These are phyloP conservation scores for Boletales sp. DNA, from an alignment of 768 basidiomycete genomes.

Conservation along the genomic window DNA sequence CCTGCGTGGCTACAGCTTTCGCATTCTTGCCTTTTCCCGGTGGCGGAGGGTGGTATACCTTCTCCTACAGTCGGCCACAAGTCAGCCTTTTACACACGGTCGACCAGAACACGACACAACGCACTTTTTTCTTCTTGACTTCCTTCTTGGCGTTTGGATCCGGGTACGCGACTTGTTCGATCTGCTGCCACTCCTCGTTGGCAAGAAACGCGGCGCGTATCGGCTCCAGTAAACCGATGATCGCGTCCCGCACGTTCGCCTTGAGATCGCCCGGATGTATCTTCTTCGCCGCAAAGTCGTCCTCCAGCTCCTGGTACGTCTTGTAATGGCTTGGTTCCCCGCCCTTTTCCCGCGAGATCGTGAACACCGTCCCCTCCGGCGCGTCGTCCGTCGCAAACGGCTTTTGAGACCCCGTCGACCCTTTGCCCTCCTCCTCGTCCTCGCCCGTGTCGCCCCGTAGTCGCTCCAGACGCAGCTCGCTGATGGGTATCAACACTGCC, in stretches of 20 bases:
- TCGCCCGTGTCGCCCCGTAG: slow-evolving; percentile 40
- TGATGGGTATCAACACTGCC: slow-evolving; percentile 87
- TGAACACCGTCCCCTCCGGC: slow-evolving; percentile 79
- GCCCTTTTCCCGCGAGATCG: slow-evolving; percentile 72
- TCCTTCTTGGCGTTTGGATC: slow-evolving; percentile 60
- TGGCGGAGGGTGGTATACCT: slow-evolving; percentile 81
- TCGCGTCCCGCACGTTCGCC: slow-evolving; percentile 64
- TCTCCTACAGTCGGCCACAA: slow-evolving; percentile 44
- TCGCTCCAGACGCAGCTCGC: slow-evolving; percentile 65
- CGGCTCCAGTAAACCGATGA: slow-evolving; percentile 74
- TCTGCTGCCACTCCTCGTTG: slow-evolving; percentile 75
- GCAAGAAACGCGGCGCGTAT: slow-evolving; percentile 74
- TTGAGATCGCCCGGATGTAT: slow-evolving; percentile 93
- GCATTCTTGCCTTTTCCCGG: slow-evolving; percentile 70
- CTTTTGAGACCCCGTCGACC: slow-evolving; percentile 47
- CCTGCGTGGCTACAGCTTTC: slow-evolving; percentile 3
- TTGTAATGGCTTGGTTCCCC: slow-evolving; percentile 70
- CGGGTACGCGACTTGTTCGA: slow-evolving; percentile 82
- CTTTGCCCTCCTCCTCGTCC: slow-evolving; percentile 43
- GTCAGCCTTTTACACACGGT: not conserved
- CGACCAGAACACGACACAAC: not conserved
- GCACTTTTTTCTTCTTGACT: slow-evolving; percentile 60
- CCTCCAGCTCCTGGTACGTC: slow-evolving; percentile 60
- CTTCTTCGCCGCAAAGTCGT: slow-evolving; percentile 70
- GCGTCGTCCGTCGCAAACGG: slow-evolving; percentile 68